phyloP scores from a whole-genome alignment of 2,329 filamentous ascomycete genomes.

The Purpureocillium takamizusanense region DNA sequence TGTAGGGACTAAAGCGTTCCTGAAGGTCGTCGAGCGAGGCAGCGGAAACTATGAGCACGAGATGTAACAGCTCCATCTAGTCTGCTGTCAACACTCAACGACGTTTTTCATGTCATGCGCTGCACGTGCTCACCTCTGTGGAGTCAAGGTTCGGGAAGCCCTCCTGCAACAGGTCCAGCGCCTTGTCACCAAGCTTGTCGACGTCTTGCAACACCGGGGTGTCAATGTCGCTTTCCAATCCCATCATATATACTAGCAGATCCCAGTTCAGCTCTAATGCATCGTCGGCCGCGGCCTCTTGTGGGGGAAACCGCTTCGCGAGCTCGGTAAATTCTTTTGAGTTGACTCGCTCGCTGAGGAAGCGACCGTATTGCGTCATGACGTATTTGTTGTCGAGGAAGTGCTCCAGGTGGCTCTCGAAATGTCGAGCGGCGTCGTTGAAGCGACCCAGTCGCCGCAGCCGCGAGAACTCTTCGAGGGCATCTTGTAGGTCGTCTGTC shows the following conservation, averaged over 20 bases:
- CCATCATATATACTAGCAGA: neutral
- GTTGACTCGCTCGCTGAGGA: neutral
- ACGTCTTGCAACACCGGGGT: neutral
- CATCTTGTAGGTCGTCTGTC: neutral
- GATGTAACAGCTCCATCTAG: no score
- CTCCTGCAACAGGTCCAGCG: neutral
- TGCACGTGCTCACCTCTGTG: neutral
- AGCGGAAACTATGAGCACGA: no score
- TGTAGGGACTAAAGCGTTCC: no score
- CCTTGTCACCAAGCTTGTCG: neutral
- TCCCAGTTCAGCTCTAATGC: neutral
- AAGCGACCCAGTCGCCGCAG: constrained; percentile 3
- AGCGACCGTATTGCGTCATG: constrained; percentile 2
- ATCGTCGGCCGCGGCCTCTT: neutral
- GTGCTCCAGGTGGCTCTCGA: neutral
- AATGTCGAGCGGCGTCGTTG: constrained; percentile 1
- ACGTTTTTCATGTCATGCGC: no score
- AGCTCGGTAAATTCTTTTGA: constrained; percentile 1
- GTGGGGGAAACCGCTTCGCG: neutral
- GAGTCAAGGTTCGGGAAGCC: neutral
- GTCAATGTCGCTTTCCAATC: neutral
- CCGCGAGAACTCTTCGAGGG: constrained; percentile 1
- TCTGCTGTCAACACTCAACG: no score
- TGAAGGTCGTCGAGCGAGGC: no score
- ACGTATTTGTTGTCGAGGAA: constrained; percentile 2